phyloP scores from a whole-genome alignment of 257 asterid genomes.

The Solanum phureja region DNA sequence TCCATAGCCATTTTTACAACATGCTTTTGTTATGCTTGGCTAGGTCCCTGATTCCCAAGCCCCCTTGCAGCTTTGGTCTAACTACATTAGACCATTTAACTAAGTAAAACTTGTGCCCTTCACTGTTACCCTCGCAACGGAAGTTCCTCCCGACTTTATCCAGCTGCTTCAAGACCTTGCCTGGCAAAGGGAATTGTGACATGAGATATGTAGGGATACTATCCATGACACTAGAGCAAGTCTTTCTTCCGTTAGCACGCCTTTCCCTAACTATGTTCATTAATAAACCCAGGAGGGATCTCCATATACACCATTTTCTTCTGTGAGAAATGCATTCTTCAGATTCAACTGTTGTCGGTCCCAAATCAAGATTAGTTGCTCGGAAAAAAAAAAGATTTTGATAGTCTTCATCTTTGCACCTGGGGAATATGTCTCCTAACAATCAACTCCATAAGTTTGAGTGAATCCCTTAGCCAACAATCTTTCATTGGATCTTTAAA shows the following conservation, averaged over 20 bases:
- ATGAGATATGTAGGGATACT: not conserved
- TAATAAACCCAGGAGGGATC: not conserved
- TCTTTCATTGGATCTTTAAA: not conserved
- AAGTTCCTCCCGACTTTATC: not conserved
- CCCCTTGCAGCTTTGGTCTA: not conserved
- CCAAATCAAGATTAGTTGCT: not conserved
- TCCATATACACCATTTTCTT: not conserved
- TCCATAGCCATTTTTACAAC: not conserved
- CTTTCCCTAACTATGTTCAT: not conserved
- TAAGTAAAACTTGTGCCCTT: not conserved
- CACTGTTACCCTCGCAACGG: not conserved
- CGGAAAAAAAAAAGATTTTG: not conserved
- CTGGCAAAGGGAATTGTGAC: not conserved
- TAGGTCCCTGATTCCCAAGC: not conserved
- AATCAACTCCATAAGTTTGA: not conserved
- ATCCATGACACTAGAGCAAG: not conserved
- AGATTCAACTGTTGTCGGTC: not conserved
- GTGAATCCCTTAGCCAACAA: not conserved
- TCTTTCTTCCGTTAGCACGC: not conserved
- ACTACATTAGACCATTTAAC: not conserved
- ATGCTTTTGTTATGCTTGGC: not conserved
- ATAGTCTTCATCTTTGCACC: not conserved
- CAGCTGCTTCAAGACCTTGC: not conserved
- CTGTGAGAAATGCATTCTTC: not conserved
- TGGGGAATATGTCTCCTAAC: not conserved